These are phyloP conservation scores for Agaricus bisporus DNA, from an alignment of 768 basidiomycete species.

Conservation along the genomic window DNA sequence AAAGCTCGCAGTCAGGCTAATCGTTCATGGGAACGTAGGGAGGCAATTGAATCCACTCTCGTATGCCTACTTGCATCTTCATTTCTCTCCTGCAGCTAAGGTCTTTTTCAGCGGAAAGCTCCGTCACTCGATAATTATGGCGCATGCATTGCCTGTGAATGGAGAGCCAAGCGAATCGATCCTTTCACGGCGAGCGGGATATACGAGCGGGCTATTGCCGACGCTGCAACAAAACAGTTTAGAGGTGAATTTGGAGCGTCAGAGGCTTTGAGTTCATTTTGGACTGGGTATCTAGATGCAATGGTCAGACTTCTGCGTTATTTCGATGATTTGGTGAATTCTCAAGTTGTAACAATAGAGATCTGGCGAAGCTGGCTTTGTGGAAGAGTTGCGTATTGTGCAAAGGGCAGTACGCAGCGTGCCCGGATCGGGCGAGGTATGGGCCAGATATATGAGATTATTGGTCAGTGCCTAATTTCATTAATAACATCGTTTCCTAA, in stretches of 20 bases:
- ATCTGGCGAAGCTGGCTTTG: slow-evolving; percentile 35
- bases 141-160: slow-evolving; percentile 58
- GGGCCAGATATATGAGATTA: slow-evolving; percentile 72
- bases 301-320: slow-evolving; percentile 37
- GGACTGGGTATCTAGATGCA: slow-evolving; percentile 69
- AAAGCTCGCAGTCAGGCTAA: slow-evolving; percentile 57
- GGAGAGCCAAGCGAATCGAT: slow-evolving; percentile 54
- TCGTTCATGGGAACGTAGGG: slow-evolving; percentile 58
- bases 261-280: slow-evolving; percentile 55
- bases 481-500: not conserved
- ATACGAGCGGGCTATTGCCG: slow-evolving; percentile 72
- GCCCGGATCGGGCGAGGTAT: slow-evolving; percentile 71
- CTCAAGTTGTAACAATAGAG: slow-evolving; percentile 28
- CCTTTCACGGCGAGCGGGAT: slow-evolving; percentile 47
- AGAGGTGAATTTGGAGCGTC: slow-evolving; percentile 50
- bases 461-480: slow-evolving; percentile 36
- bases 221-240: slow-evolving; percentile 58
- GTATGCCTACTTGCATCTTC: slow-evolving; percentile 29
- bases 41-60: slow-evolving; percentile 52
- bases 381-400: slow-evolving; percentile 35
- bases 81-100: not conserved
- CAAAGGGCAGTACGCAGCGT: slow-evolving; percentile 65
- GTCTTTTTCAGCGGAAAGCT: slow-evolving; percentile 18
- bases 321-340: not conserved
- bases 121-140: slow-evolving; percentile 57